Evolutionary conservation across 108 stramenopile species (phyloP), one percentile per base, ranked within the genome.

Genomic region (Pseudonitzschia pungens): DNA sequence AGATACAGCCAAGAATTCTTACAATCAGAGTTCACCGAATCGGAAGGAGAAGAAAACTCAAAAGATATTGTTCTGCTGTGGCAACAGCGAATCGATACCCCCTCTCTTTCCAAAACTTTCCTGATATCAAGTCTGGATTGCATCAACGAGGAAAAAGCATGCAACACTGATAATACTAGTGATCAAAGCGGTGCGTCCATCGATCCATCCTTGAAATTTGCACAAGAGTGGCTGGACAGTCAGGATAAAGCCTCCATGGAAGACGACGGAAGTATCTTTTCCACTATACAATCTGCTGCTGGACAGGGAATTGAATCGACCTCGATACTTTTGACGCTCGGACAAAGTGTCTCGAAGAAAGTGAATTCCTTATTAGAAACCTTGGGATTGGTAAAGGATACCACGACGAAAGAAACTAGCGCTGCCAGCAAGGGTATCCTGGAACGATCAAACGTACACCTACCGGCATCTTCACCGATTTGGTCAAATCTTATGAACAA

Each of bases 241-340:
- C 81, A 83, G 16, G 84, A 90, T 50, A 76, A 81, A 62, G 71
- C 77, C 54, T 76, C 83, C 53, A 55, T 76, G 53, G 77, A 81
- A 44, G 75, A 58, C 20, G 89, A 88, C 58, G 86, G 77, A 52
- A 87, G 92, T 22, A 79, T 90, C n/a, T 53, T 92, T 6, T 87
- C 90, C 24, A 85, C 87, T n/a, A 78, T 87, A 9, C 83, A 87
- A 77, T 80, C 85, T 14, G 84, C 81, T 63, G 88, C 92, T n/a
- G 92, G 92, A 28, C 87, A 90, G n/a, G 92, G 92, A 12, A 89
- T 93, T 31, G 92, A 93, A 78, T 91, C 89, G 8, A 93, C 92
- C 11, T 85, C 83, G 55, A 73, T 91, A 22, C 79, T 93, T 54
- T 69, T 93, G 56, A 81, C 87, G 10, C 42, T 89, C 28, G 90